Evolutionary conservation across 495 filamentous ascomycete genomes (phyloP), one percentile per base, ranked within the genome.

Genomic region (Aspergillus nanangensis): DNA sequence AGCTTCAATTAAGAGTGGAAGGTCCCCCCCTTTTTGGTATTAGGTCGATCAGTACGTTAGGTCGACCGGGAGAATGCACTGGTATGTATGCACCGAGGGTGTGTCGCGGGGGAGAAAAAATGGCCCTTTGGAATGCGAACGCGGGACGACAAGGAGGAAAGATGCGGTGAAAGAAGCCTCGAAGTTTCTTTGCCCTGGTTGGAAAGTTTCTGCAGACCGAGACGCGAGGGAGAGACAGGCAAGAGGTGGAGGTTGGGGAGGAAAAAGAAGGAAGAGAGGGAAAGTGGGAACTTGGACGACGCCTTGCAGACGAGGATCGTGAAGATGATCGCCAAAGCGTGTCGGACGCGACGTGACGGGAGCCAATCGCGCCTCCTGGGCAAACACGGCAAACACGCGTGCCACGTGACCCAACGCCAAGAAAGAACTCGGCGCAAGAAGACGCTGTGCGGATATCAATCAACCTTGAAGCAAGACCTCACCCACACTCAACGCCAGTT

Each of bases 321-420:
- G 69, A 66, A 61, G 37, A 53, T 48, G 67, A 69, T 64, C 66
- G 50, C 11, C 59, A 57, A 58, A 56, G 57, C 69, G 67, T 67
- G 63, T 61, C 41, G 21, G 50, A 69, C 69, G 69, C 70, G 66
- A 74, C 70, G 69, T 74, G 70, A 70, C 66, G 56, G 25, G 25
- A 60, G 56, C 67, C 62, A 71, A 71, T 71, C 65, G 58, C 63
- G 58, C 34, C 46, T 15, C 23, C 14, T 25, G 15, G 32, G 44
- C 55, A 54, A 54, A 50, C 59, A 53, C 47, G 53, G 38, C 49
- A 45, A 45, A 47, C 43, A 55, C 51, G 49, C 48, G 51, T 35
- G 23, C 5, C 55, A 58, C 55, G 58, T 58, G 55, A 58, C 33
- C n/a, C 15, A 5, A 29, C 20, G 36, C 21, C 38, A 18, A 43